Conservation (phyloP, 2,329 filamentous ascomycete species). For the Zymoseptoria passerinii region DNA sequence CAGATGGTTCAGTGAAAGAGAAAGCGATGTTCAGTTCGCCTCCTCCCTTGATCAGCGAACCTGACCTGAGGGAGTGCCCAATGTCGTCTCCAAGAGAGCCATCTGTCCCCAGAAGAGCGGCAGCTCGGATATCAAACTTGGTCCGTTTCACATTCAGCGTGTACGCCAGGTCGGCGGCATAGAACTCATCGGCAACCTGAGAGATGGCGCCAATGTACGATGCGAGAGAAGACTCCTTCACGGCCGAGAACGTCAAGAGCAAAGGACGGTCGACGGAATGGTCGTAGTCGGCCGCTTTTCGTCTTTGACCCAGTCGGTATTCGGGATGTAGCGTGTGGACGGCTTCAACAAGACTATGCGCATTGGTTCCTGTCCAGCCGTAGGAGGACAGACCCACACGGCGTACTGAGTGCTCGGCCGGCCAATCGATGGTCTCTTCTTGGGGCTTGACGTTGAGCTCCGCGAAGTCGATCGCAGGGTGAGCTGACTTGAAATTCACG, state of each 20-base stretch:
- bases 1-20: neutral
- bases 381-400: neutral
- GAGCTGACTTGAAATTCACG: neutral
- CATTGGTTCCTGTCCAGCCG: neutral
- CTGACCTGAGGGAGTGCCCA: neutral
- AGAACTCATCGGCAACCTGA: neutral
- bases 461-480: neutral
- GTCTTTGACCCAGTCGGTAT: neutral
- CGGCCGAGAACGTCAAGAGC: neutral
- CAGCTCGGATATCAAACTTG: neutral
- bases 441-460: neutral
- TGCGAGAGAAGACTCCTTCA: neutral
- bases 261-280: neutral
- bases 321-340: neutral
- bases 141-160: neutral
- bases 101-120: neutral
- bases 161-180: neutral
- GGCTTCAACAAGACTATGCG: neutral
- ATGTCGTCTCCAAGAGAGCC: neutral
- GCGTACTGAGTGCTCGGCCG: neutral
- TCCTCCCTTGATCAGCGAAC: neutral
- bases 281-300: neutral
- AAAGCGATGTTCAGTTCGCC: neutral
- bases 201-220: neutral
- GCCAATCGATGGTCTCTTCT: neutral